Evolutionary conservation across 2,329 filamentous ascomycete genomes (phyloP).

Genomic region (Orbilia ellipsospora): DNA sequence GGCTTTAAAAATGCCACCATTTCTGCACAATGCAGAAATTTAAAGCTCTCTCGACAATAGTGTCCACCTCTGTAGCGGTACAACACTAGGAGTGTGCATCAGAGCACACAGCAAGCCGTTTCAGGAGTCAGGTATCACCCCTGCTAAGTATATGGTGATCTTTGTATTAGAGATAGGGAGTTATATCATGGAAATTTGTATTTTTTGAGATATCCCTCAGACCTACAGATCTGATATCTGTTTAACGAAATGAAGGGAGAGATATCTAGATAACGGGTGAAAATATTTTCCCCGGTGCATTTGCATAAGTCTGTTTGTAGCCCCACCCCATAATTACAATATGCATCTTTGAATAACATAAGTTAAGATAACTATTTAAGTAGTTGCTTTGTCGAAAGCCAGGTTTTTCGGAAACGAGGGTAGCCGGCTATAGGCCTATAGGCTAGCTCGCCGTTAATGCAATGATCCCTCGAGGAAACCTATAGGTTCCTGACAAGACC

Average conservation of each 20-base stretch:
- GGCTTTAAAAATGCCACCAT: constrained; percentile 18
- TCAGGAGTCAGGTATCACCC: constrained; percentile 23
- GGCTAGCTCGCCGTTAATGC: constrained; percentile 34
- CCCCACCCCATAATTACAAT: not conserved
- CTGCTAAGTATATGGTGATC: not conserved
- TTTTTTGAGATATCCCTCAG: no score
- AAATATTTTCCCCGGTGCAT: constrained; percentile 22
- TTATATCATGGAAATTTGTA: not conserved
- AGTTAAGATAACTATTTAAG: no score
- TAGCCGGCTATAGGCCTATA: not conserved
- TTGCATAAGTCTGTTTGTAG: constrained; percentile 12
- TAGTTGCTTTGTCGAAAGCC: not conserved
- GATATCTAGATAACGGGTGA: constrained; percentile 11
- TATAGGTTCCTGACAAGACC: constrained; percentile 38
- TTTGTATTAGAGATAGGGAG: not conserved
- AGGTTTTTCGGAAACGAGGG: constrained; percentile 21
- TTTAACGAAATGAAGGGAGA: not conserved
- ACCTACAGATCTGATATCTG: not conserved
- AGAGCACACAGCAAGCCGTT: constrained; percentile 28
- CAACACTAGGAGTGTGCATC: not conserved
- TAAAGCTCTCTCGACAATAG: constrained; percentile 8
- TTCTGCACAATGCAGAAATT: constrained; percentile 18
- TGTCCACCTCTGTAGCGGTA: constrained; percentile 10
- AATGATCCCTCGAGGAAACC: not conserved
- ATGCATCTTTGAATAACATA: not conserved